Conservation (phyloP, 179 eudicot genomes). For the Amaranthus tricolor region DNA sequence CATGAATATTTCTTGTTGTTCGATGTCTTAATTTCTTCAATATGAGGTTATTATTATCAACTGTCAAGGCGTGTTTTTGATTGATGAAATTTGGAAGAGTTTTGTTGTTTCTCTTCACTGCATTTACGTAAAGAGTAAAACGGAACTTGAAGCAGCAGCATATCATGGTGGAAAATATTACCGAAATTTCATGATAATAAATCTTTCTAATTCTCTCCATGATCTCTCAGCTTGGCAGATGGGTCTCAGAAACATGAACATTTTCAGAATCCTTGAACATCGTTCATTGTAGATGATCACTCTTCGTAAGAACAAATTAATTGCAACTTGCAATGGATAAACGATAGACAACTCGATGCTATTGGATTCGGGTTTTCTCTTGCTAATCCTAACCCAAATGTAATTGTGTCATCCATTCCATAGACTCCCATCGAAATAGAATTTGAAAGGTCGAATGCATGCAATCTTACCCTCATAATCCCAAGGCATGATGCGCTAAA, state of each 20-base stretch:
- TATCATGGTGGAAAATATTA: not conserved
- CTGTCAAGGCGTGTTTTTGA: too few species aligned
- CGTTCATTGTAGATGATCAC: not conserved
- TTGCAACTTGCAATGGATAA: too few species aligned
- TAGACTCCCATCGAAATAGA: not conserved
- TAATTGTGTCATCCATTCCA: not conserved
- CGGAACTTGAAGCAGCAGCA: not conserved
- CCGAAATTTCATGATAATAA: not conserved
- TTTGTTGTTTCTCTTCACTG: not conserved
- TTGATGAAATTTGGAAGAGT: too few species aligned
- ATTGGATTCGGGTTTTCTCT: not conserved
- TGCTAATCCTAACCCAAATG: not conserved
- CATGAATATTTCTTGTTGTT: too few species aligned
- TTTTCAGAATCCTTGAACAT: not conserved
- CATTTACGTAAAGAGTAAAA: too few species aligned
- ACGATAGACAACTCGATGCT: not conserved
- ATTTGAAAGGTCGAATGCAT: not conserved
- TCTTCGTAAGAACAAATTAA: not conserved
- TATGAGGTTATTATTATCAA: too few species aligned
- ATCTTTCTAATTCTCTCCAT: not conserved
- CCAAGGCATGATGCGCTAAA: too few species aligned
- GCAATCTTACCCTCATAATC: too few species aligned
- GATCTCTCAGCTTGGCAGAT: not conserved
- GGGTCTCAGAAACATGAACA: not conserved
- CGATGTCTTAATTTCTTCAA: too few species aligned